Evolutionary conservation across 2,329 filamentous ascomycete species (phyloP).

Genomic region (Hymenoscyphus scutula): DNA sequence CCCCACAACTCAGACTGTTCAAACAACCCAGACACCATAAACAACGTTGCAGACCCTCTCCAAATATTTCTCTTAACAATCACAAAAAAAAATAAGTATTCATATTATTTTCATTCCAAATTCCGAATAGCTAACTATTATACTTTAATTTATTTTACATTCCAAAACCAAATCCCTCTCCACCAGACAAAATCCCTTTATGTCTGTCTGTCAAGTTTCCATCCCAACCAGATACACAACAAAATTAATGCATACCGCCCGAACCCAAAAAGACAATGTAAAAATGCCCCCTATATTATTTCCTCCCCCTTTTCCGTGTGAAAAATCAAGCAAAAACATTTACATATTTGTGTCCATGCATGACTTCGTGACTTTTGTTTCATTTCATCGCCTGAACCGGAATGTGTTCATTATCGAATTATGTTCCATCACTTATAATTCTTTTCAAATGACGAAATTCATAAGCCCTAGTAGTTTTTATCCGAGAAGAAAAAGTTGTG

Average conservation of each 20-base stretch:
- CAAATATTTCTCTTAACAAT: too few relatives aligned
- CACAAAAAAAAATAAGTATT: too few relatives aligned
- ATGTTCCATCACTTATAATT: neutral
- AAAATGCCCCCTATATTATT: neutral
- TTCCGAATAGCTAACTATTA: too few relatives aligned
- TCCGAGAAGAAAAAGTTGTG: neutral
- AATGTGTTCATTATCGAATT: neutral
- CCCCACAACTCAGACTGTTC: too few relatives aligned
- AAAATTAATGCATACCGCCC: neutral
- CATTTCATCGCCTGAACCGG: neutral
- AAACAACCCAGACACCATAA: too few relatives aligned
- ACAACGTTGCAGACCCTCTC: too few relatives aligned
- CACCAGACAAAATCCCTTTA: too few relatives aligned
- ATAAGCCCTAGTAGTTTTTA: neutral
- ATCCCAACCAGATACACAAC: too few relatives aligned
- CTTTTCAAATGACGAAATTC: neutral
- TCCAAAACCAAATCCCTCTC: too few relatives aligned
- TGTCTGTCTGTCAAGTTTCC: too few relatives aligned
- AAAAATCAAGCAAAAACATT: neutral
- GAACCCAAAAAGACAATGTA: neutral
- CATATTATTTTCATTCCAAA: too few relatives aligned
- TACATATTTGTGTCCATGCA: slow-evolving; percentile 3
- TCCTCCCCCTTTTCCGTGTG: neutral
- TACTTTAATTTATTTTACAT: too few relatives aligned
- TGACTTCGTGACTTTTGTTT: neutral